These are phyloP conservation scores for Acacia pycnantha DNA, from an alignment of 331 rosid genomes.

Conservation along the genomic window DNA sequence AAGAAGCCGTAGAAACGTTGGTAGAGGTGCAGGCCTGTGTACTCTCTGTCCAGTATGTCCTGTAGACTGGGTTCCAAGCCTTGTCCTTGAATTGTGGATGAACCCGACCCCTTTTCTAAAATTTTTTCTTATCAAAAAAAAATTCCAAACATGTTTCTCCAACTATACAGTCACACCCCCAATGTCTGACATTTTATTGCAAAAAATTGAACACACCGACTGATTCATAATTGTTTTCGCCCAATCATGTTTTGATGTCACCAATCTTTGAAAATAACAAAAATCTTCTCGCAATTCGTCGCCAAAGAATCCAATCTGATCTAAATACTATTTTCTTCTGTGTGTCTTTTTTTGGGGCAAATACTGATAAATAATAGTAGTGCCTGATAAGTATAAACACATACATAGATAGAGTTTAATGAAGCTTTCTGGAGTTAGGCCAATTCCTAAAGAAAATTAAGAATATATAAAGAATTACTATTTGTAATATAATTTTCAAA, in stretches of 20 bases:
- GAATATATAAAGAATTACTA: background rate
- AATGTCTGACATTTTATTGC: background rate
- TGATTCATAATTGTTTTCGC: background rate
- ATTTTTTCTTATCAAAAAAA: too few relatives aligned
- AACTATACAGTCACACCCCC: too few relatives aligned
- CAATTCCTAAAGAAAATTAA: background rate
- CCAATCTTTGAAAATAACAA: background rate
- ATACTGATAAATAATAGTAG: background rate
- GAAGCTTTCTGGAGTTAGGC: background rate
- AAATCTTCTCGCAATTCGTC: background rate
- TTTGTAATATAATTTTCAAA: too few relatives aligned
- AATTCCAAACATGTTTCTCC: too few relatives aligned
- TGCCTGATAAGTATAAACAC: too few relatives aligned
- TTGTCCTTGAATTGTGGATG: too few relatives aligned
- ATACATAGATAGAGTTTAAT: background rate
- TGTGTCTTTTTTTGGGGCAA: background rate
- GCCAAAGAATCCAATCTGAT: background rate
- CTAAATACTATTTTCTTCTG: background rate
- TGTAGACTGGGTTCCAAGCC: too few relatives aligned
- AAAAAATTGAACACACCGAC: background rate
- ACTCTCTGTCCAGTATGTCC: too few relatives aligned
- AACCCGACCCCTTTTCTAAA: too few relatives aligned
- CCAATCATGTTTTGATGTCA: background rate
- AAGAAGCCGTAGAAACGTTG: too few relatives aligned
- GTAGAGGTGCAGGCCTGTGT: too few relatives aligned